Conservation (phyloP, 306 rosid species). For the Pyrus betulifolia region DNA sequence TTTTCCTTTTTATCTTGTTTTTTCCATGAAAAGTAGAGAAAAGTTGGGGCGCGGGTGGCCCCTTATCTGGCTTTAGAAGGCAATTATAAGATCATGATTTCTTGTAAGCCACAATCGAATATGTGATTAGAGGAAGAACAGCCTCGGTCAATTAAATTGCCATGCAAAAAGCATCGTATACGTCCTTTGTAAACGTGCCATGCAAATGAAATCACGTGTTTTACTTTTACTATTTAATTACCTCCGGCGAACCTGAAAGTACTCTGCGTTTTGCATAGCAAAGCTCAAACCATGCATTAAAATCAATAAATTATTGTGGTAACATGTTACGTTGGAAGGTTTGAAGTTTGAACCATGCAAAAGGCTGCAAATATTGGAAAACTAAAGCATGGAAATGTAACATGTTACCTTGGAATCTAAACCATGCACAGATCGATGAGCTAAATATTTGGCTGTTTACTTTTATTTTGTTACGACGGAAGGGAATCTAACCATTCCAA, state of each 20-base stretch:
- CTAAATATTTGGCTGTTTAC: not conserved
- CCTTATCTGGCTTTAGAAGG: conserved; percentile 11
- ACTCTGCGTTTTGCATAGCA: not conserved
- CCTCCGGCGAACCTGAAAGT: not conserved
- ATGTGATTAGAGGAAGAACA: conserved; percentile 18
- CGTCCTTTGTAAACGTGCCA: conserved; percentile 53
- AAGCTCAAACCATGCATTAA: not conserved
- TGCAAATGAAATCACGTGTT: conserved; percentile 25
- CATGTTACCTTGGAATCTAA: not conserved
- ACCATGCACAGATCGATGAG: not conserved
- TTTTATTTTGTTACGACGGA: not conserved
- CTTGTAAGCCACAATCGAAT: conserved; percentile 57
- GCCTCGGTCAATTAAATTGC: conserved; percentile 23
- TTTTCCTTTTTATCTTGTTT: conserved; percentile 7
- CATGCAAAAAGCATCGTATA: conserved; percentile 59
- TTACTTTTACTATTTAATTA: not conserved
- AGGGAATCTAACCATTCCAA: not conserved
- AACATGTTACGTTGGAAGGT: not conserved
- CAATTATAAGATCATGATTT: conserved; percentile 53
- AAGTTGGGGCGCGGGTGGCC: conserved; percentile 12
- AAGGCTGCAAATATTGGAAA: not conserved
- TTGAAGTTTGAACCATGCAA: not conserved
- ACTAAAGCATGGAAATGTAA: not conserved
- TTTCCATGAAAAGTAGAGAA: conserved; percentile 67
- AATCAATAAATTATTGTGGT: not conserved